phyloP scores from a whole-genome alignment of 768 basidiomycete species.

The Naganishia onofrii region DNA sequence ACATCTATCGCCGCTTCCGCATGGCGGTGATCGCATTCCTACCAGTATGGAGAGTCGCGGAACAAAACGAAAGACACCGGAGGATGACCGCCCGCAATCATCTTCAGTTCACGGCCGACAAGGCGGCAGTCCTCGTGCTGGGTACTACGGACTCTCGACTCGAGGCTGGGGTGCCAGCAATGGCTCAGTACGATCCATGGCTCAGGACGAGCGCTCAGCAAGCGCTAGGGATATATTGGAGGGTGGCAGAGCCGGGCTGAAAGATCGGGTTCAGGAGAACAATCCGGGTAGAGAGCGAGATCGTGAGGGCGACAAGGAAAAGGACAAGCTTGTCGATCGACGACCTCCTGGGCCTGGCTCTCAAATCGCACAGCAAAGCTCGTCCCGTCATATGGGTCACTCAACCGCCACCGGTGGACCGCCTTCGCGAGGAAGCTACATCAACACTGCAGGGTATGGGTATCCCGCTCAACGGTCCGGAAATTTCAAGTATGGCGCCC shows the following conservation, averaged over 20 bases:
- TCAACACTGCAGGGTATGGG: slow-evolving; percentile 13
- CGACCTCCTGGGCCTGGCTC: slow-evolving; percentile 19
- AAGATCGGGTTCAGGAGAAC: neutral
- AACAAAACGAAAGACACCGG: slow-evolving; percentile 41
- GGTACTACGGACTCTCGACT: slow-evolving; percentile 5
- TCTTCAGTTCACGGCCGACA: neutral
- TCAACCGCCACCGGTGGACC: neutral
- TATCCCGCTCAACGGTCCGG: slow-evolving; percentile 14
- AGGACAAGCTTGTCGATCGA: slow-evolving; percentile 23
- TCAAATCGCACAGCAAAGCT: slow-evolving; percentile 11
- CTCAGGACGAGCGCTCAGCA: neutral
- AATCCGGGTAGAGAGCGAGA: neutral
- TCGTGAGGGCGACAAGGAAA: slow-evolving; percentile 17
- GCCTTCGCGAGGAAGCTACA: slow-evolving; percentile 11
- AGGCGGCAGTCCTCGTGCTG: slow-evolving; percentile 10
- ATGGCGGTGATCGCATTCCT: slow-evolving; percentile 8
- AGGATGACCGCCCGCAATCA: neutral
- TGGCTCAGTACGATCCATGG: neutral
- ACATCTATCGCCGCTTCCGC: slow-evolving; percentile 29
- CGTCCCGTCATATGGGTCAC: slow-evolving; percentile 2
- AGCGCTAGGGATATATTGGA: neutral
- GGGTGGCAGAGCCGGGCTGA: neutral
- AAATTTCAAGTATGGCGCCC: slow-evolving; percentile 25
- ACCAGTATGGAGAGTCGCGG: slow-evolving; percentile 39
- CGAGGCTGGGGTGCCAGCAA: slow-evolving; percentile 14